Conservation (phyloP, 768 basidiomycete genomes). For the Boletus edulis region DNA sequence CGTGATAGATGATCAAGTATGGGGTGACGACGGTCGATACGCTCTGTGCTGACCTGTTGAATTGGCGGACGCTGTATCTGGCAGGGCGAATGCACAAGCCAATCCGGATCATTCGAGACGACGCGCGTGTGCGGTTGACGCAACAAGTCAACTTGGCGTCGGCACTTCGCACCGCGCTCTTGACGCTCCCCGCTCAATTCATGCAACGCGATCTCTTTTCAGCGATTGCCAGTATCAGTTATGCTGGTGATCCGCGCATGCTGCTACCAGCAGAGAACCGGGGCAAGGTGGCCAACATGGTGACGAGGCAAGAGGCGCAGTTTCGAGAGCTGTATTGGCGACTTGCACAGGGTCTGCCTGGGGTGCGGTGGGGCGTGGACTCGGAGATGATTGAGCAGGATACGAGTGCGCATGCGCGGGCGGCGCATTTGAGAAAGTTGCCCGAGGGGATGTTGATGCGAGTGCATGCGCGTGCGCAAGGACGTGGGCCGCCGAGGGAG, state of each 20-base stretch:
- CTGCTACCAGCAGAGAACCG: conserved; percentile 92
- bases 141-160: conserved; percentile 93
- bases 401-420: conserved; percentile 58
- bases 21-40: conserved; percentile 91
- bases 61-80: conserved; percentile 92
- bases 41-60: conserved; percentile 84
- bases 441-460: conserved; percentile 62
- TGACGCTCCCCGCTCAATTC: conserved; percentile 82
- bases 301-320: conserved; percentile 73
- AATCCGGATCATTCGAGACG: conserved; percentile 87
- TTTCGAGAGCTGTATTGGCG: conserved; percentile 88
- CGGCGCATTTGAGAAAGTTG: conserved; percentile 74
- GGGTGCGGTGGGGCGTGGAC: conserved; percentile 67
- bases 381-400: conserved; percentile 70
- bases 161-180: conserved; percentile 85
- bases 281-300: conserved; percentile 92
- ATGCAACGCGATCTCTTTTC: conserved; percentile 80
- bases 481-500: conserved; percentile 40
- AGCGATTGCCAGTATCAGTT: conserved; percentile 82
- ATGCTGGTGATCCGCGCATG: conserved; percentile 93
- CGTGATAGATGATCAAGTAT: conserved; percentile 84
- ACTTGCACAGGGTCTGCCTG: conserved; percentile 73
- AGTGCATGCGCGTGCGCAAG: conserved; percentile 41
- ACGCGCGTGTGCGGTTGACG: conserved; percentile 86
- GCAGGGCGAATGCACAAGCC: conserved; percentile 98